Conservation (phyloP, 345 rosid genomes). For the Citrus maxima region DNA sequence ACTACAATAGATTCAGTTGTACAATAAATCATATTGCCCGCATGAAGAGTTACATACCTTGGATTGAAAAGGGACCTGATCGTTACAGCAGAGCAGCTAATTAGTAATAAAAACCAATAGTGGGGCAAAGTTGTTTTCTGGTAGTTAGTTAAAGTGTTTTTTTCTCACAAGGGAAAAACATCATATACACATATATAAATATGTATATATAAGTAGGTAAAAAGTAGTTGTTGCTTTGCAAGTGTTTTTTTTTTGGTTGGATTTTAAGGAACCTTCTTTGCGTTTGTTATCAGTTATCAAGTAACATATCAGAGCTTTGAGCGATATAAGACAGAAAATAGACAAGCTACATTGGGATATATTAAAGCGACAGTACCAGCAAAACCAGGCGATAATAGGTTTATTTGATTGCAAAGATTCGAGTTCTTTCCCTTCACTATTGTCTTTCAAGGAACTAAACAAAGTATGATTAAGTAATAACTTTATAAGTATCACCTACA, state of each 20-base stretch:
- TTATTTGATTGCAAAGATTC: slow-evolving; percentile 9
- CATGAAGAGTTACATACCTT: background rate
- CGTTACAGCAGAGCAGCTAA: slow-evolving; percentile 24
- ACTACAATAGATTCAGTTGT: background rate
- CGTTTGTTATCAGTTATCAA: slow-evolving; percentile 23
- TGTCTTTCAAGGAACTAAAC: background rate
- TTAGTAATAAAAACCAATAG: slow-evolving; percentile 12
- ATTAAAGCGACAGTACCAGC: slow-evolving; percentile 5
- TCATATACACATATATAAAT: background rate
- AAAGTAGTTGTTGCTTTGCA: slow-evolving; percentile 52
- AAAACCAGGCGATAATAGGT: slow-evolving; percentile 2
- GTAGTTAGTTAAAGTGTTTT: slow-evolving; percentile 9
- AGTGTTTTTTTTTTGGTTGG: slow-evolving; percentile 10
- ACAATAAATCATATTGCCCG: background rate
- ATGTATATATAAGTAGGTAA: slow-evolving; percentile 31
- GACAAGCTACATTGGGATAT: background rate
- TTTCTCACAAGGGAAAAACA: slow-evolving; percentile 35
- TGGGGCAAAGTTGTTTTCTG: slow-evolving; percentile 3
- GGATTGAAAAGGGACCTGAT: slow-evolving; percentile 24
- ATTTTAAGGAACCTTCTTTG: slow-evolving; percentile 33
- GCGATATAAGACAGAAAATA: background rate
- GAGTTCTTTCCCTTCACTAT: background rate
- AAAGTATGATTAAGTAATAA: background rate
- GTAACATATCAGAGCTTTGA: slow-evolving; percentile 6
- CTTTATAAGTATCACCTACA: background rate